phyloP scores from a whole-genome alignment of 805 yeast species.

The Cyberlindnera xishuangbannaensis region DNA sequence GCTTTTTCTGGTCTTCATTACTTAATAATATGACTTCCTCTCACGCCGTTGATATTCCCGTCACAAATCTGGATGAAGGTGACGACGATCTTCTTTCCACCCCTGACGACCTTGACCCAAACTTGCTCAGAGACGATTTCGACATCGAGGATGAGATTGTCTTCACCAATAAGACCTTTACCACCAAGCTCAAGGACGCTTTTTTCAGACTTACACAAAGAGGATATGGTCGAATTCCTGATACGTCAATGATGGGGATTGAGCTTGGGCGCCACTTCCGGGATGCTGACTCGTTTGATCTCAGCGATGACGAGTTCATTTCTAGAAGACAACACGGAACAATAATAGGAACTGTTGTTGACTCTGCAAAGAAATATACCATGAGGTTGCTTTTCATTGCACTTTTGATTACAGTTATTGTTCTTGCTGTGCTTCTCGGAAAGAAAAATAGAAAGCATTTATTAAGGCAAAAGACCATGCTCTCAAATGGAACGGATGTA shows the following conservation, averaged over 20 bases:
- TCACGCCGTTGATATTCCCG: slow-evolving; percentile 47
- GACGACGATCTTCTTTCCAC: slow-evolving; percentile 28
- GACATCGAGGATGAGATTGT: slow-evolving; percentile 14
- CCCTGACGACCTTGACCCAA: slow-evolving; percentile 20
- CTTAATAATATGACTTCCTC: no score
- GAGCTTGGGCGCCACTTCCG: slow-evolving; percentile 14
- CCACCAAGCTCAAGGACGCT: slow-evolving; percentile 9
- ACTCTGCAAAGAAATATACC: slow-evolving; percentile 4
- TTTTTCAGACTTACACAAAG: slow-evolving; percentile 5
- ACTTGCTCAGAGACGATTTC: slow-evolving; percentile 23
- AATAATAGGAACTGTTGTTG: not conserved
- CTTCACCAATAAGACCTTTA: slow-evolving; percentile 8
- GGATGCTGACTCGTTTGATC: slow-evolving; percentile 23
- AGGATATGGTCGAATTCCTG: slow-evolving; percentile 15
- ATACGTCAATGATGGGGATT: slow-evolving; percentile 18
- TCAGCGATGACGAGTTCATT: slow-evolving; percentile 24
- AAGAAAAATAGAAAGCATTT: slow-evolving; percentile 1
- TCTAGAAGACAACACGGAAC: slow-evolving; percentile 16
- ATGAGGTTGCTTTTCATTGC: slow-evolving; percentile 6
- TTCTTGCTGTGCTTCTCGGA: slow-evolving; percentile 17
- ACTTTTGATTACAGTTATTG: slow-evolving; percentile 13
- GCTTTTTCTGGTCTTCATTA: no score
- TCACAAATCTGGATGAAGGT: slow-evolving; percentile 44
- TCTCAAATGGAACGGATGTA: slow-evolving; percentile 21
- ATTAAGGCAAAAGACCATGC: slow-evolving; percentile 1